A percentile compares a stretch with the other conserved stretches of the same genome.
Conservation (phyloP, 2,329 filamentous ascomycete species). For the Fusarium clavum region DNA sequence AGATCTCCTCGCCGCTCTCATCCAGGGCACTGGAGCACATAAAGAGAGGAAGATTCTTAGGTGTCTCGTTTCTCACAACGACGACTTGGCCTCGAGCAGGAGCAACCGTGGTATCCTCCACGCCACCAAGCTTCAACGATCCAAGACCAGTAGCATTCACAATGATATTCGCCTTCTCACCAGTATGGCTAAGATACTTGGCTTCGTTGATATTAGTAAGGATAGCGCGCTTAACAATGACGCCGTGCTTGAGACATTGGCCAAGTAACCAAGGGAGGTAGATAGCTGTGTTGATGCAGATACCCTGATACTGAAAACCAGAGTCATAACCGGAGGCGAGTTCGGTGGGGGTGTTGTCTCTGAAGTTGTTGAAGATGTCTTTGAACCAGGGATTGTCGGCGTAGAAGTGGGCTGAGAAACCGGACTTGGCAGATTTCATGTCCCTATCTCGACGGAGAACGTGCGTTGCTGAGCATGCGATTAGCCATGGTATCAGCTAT, state of each 20-base stretch:
- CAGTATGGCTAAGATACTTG: conserved; percentile 60
- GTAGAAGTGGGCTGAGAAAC: conserved; percentile 35
- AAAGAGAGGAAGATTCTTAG: conserved; percentile 74
- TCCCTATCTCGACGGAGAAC: conserved; percentile 72
- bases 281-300: conserved; percentile 90
- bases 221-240: conserved; percentile 71
- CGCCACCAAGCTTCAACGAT: conserved; percentile 81
- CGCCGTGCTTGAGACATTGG: conserved; percentile 81
- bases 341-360: conserved; percentile 66
- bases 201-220: conserved; percentile 80
- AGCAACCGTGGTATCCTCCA: conserved; percentile 77
- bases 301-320: conserved; percentile 80
- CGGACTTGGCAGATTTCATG: conserved; percentile 55
- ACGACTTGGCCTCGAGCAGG: conserved; percentile 88
- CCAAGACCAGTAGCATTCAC: conserved; percentile 89
- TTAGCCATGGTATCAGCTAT: too few relatives aligned
- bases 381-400: conserved; percentile 79
- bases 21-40: conserved; percentile 79
- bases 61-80: conserved; percentile 74
- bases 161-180: conserved; percentile 71
- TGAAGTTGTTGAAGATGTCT: conserved; percentile 76
- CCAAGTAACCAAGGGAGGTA: conserved; percentile 89
- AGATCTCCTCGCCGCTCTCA: conserved; percentile 76
- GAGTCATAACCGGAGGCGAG: conserved; percentile 75
- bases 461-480: conserved; percentile 54